Percentiles rank a stretch among this genome's conserved stretches.
Evolutionary conservation across 2,329 filamentous ascomycete species (phyloP).

Genomic region (Penicillium sp.): DNA sequence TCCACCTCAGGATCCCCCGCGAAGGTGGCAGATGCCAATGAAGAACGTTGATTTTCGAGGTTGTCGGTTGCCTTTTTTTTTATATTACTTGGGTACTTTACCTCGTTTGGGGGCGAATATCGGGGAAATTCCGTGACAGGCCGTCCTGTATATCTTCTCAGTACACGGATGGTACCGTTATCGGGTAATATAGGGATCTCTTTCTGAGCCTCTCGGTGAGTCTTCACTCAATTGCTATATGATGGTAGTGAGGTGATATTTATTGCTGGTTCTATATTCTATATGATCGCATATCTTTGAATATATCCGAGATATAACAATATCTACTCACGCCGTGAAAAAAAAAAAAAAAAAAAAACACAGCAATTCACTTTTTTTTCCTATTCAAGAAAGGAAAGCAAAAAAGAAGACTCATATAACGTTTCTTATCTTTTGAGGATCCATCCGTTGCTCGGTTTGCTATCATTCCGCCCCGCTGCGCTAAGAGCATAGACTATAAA

Average conservation of each 20-base stretch:
- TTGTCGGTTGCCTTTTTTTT: neutral
- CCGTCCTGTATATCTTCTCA: neutral
- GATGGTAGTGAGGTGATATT: neutral
- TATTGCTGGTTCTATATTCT: neutral
- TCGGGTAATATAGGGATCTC: slow-evolving; percentile 26
- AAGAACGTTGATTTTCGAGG: slow-evolving; percentile 2
- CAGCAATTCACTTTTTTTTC: neutral
- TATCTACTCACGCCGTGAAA: too few relatives aligned
- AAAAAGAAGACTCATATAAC: slow-evolving; percentile 13
- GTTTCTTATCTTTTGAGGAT: slow-evolving; percentile 14
- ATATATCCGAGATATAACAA: neutral
- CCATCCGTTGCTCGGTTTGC: slow-evolving; percentile 3
- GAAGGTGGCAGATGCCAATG: neutral
- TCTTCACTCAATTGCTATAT: neutral
- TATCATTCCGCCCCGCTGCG: slow-evolving; percentile 4
- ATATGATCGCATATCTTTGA: neutral
- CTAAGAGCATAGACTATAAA: slow-evolving; percentile 6
- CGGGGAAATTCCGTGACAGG: slow-evolving; percentile 10
- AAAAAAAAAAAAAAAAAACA: too few relatives aligned
- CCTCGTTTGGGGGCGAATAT: slow-evolving; percentile 1
- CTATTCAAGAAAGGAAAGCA: neutral
- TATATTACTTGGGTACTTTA: neutral
- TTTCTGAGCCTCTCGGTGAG: slow-evolving; percentile 18
- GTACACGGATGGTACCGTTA: slow-evolving; percentile 9
- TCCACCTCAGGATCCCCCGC: neutral